phyloP scores from a whole-genome alignment of 768 basidiomycete genomes.

The Wakefieldia striispora region DNA sequence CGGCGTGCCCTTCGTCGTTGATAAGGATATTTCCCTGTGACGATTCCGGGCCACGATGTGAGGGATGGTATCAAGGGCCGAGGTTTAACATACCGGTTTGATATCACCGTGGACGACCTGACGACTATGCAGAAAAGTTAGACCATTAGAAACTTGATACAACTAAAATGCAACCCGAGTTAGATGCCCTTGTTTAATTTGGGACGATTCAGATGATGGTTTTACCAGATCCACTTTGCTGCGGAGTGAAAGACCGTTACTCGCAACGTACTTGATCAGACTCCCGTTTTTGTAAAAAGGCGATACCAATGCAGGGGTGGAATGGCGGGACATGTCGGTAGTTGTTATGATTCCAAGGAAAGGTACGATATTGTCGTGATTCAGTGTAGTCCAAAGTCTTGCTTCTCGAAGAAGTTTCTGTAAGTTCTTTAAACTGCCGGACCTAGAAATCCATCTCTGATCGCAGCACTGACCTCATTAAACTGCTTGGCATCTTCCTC shows the following conservation, averaged over 20 bases:
- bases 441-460: neutral
- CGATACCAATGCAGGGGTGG: conserved; percentile 25
- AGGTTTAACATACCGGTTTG: conserved; percentile 31
- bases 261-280: conserved; percentile 15
- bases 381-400: conserved; percentile 24
- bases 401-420: conserved; percentile 31
- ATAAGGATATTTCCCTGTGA: conserved; percentile 38
- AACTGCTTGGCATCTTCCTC: conserved; percentile 16
- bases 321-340: conserved; percentile 14
- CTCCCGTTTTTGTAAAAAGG: conserved; percentile 25
- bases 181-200: neutral
- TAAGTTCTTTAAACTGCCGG: neutral
- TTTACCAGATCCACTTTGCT: conserved; percentile 24
- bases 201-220: neutral
- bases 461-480: conserved; percentile 16
- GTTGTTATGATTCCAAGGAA: conserved; percentile 23
- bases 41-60: neutral
- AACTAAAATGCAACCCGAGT: conserved; percentile 8
- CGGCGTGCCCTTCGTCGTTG: conserved; percentile 29
- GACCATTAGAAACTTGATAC: conserved; percentile 19
- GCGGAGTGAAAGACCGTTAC: conserved; percentile 3
- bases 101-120: conserved; percentile 37
- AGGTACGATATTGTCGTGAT: conserved; percentile 23
- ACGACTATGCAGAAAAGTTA: conserved; percentile 23
- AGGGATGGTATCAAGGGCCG: neutral